Evolutionary conservation across 2,329 filamentous ascomycete species (phyloP).

Genomic region (Colletotrichum tofieldiae): DNA sequence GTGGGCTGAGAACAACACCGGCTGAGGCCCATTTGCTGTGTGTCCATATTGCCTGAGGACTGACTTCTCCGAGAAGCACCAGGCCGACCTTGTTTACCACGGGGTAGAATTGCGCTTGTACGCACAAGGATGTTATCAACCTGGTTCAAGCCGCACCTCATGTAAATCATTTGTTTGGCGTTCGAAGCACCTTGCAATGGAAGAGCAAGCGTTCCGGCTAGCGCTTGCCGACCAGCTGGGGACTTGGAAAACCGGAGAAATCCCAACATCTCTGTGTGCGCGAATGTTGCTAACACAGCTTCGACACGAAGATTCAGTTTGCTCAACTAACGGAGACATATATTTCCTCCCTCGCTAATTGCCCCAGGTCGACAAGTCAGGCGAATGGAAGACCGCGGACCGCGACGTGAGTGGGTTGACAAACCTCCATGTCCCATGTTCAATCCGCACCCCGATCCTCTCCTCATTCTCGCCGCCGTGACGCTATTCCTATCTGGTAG

Average conservation of each 20-base stretch:
- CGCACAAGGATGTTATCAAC: not conserved
- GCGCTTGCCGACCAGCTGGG: not conserved
- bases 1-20: slow-evolving; percentile 30
- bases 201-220: not conserved
- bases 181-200: not conserved
- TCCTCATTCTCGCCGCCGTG: not conserved
- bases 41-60: not conserved
- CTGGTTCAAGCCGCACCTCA: not conserved
- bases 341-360: not conserved
- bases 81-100: not conserved
- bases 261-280: not conserved
- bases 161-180: not conserved
- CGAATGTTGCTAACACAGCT: not conserved
- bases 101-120: not conserved
- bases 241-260: not conserved
- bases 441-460: not conserved
- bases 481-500: slow-evolving; percentile 43
- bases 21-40: not conserved
- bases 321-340: not conserved
- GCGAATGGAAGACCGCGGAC: not conserved
- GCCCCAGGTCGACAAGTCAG: not conserved
- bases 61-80: not conserved
- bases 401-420: slow-evolving; percentile 1
- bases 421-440: not conserved
- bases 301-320: not conserved